A percentile compares a stretch with the other conserved stretches of the same genome.
These are phyloP conservation scores for Lodderomyces orthopsilosis DNA, from an alignment of 1,139 yeast species.

Conservation along the genomic window DNA sequence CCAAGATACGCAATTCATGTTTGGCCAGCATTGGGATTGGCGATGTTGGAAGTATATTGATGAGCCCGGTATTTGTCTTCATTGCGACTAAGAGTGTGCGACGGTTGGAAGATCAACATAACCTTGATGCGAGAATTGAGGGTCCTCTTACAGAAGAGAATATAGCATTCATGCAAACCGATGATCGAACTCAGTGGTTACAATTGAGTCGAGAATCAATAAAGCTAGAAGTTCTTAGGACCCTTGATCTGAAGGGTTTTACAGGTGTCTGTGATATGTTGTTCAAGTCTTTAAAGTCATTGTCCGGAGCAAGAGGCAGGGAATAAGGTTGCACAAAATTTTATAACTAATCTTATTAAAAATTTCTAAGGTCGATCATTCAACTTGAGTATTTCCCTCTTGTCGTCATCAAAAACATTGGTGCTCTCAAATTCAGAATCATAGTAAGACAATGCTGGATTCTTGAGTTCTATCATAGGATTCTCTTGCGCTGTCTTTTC, in stretches of 20 bases:
- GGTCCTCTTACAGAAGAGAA: constrained; percentile 44
- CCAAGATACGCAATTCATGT: constrained; percentile 27
- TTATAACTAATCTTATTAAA: background rate
- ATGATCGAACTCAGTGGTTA: constrained; percentile 28
- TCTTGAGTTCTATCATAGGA: constrained; percentile 42
- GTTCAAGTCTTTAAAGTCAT: constrained; percentile 45
- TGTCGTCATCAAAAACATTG: constrained; percentile 16
- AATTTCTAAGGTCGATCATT: constrained; percentile 2
- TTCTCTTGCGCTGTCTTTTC: constrained; percentile 42
- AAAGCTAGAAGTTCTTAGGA: constrained; percentile 34
- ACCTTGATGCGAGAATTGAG: constrained; percentile 34
- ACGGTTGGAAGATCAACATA: constrained; percentile 48
- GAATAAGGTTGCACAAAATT: too few relatives aligned
- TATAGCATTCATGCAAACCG: constrained; percentile 20
- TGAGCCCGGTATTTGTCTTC: constrained; percentile 54
- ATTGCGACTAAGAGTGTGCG: constrained; percentile 45
- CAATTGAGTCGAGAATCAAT: constrained; percentile 34
- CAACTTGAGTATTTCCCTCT: constrained; percentile 1
- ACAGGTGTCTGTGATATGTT: constrained; percentile 44
- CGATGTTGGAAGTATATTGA: constrained; percentile 47
- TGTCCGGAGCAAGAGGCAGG: constrained; percentile 23
- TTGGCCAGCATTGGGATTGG: constrained; percentile 18
- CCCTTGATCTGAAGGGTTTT: constrained; percentile 37
- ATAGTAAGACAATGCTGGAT: constrained; percentile 45
- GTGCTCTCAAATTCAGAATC: constrained; percentile 23